Evolutionary conservation across 1,284 basidiomycete genomes (phyloP), one percentile per base, ranked within the genome.

Genomic region (Rhizopogon hawkerae): DNA sequence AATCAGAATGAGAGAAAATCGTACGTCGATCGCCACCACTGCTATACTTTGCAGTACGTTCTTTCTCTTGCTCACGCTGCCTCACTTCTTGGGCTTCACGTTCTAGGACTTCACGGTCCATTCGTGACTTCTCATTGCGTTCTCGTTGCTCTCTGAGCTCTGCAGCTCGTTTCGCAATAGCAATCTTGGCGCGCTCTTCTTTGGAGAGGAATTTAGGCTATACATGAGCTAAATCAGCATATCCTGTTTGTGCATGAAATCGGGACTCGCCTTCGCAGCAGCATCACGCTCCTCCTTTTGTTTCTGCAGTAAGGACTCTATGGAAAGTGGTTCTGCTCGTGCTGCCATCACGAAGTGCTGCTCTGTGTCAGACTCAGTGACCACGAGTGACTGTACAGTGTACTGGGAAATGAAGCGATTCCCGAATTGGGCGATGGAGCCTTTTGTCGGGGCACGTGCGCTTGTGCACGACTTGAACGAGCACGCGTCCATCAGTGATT

Each of bases 151-250:
- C 81, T 50, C 71, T 76, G 49, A 91, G 85, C 64, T 90, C 91
- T 54, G 81, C 78, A 46, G 81, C 76, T n/a, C 92, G 83, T 60
- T 90, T 87, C 34, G 84, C 82, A 55, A 95, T 87, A 1, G 92
- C 93, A 35, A 94, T 70, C 59, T 82, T 81, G n/a, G 89, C 89
- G 39, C 92, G 81, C 61, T 93, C 85, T 57, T 91, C 89, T 67
- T 87, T 94, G 3, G 87, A 81, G 14, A 95, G 74, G 71, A 95
- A 95, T 65, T 81, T 92, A 31, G 91, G 91, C 90, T 93, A 66
- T 31, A 53, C 44, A 42, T 33, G 43, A 43, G 41, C 54, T 38
- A 45, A 49, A 41, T 31, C 47, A 46, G 46, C 38, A 6, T 11
- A 35, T 31, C 33, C 1, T 23, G 8, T n/a, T 9, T 14, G 5